Percentiles rank a stretch among this genome's conserved stretches.
phyloP scores from a whole-genome alignment of 2,329 filamentous ascomycete genomes.

The Fusarium beomiforme region DNA sequence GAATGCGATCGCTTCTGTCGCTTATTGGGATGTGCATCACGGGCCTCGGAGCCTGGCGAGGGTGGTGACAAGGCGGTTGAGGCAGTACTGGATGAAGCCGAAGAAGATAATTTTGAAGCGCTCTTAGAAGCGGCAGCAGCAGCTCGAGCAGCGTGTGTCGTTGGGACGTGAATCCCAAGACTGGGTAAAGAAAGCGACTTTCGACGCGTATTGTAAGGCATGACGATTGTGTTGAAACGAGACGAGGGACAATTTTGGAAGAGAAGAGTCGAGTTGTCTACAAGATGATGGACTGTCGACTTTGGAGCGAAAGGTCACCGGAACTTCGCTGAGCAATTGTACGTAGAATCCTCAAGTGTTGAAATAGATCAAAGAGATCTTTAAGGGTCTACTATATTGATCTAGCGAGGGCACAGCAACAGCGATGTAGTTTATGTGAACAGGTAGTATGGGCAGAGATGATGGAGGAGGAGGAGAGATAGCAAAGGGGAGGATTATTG shows the following conservation, averaged over 20 bases:
- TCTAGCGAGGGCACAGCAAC: constrained; percentile 24
- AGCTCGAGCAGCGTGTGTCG: constrained; percentile 69
- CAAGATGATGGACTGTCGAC: constrained; percentile 26
- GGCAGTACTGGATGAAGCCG: constrained; percentile 42
- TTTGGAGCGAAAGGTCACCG: constrained; percentile 27
- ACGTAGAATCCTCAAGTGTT: constrained; percentile 22
- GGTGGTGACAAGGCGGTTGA: constrained; percentile 47
- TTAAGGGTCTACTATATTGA: constrained; percentile 24
- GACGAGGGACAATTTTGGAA: constrained; percentile 5
- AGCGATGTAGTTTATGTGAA: constrained; percentile 17
- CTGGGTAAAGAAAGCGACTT: constrained; percentile 95
- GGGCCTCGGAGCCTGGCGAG: constrained; percentile 43
- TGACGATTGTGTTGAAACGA: constrained; percentile 50
- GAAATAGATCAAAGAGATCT: constrained; percentile 29
- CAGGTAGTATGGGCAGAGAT: background rate
- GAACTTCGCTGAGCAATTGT: constrained; percentile 33
- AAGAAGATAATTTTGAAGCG: constrained; percentile 44
- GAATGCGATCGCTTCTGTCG: constrained; percentile 83
- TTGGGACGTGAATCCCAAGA: constrained; percentile 88
- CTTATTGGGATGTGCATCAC: constrained; percentile 63
- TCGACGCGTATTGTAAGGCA: constrained; percentile 96
- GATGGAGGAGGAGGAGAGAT: constrained; percentile 21
- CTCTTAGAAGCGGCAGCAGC: constrained; percentile 58
- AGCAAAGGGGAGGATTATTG: constrained; percentile 23
- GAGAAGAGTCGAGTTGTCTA: constrained; percentile 19